Percentiles rank a stretch among this genome's conserved stretches.
Conservation (phyloP, 306 rosid species). For the Prunus mira region DNA sequence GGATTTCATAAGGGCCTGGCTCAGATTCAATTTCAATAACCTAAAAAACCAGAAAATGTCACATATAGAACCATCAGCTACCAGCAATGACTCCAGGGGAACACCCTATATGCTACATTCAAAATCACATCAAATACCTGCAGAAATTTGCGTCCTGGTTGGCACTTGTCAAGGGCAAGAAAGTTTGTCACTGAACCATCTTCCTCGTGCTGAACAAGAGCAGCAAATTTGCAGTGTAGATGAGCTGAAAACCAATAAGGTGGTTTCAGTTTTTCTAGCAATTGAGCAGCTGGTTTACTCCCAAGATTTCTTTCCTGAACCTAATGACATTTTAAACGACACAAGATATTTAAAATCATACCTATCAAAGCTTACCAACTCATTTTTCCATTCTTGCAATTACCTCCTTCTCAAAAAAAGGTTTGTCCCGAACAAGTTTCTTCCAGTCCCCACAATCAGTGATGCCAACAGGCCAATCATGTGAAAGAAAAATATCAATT, state of each 20-base stretch:
- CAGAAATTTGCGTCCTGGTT: constrained; percentile 69
- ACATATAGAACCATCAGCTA: constrained; percentile 20
- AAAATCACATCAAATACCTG: constrained; percentile 51
- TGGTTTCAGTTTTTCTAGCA: constrained; percentile 81
- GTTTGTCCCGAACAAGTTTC: constrained; percentile 59
- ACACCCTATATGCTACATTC: constrained; percentile 2
- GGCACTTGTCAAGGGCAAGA: constrained; percentile 95
- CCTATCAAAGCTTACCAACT: background rate
- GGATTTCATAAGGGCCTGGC: constrained; percentile 76
- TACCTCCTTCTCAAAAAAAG: constrained; percentile 69
- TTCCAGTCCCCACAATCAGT: constrained; percentile 81
- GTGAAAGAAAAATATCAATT: constrained; percentile 79
- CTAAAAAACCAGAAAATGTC: constrained; percentile 37
- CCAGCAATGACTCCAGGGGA: constrained; percentile 15
- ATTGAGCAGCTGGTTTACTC: constrained; percentile 76
- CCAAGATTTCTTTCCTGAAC: constrained; percentile 78
- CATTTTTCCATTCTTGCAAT: constrained; percentile 5
- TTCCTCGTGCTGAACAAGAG: constrained; percentile 92
- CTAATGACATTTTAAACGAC: constrained; percentile 34
- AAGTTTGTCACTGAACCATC: constrained; percentile 80
- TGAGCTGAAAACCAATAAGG: constrained; percentile 95
- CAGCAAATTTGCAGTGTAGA: constrained; percentile 91
- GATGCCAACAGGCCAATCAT: constrained; percentile 92
- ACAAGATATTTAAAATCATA: background rate
- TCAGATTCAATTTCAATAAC: constrained; percentile 78